Conservation (phyloP, 2,329 filamentous ascomycete genomes). For the Huntiella moniliformis region DNA sequence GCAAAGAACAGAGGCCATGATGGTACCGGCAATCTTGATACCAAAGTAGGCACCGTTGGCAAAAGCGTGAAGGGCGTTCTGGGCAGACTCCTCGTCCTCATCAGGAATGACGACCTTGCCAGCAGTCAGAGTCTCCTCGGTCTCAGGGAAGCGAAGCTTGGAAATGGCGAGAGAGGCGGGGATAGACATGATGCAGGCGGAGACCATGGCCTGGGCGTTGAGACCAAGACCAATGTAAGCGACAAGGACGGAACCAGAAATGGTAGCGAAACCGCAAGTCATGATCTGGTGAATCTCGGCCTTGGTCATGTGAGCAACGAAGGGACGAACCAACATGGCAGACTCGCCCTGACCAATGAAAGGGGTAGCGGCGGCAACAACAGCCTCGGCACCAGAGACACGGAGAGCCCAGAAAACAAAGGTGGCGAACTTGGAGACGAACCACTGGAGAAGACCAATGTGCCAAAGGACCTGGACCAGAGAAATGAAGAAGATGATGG, state of each 20-base stretch:
- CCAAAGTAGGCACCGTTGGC: slow-evolving; percentile 72
- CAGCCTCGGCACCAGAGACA: slow-evolving; percentile 81
- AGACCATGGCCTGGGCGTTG: slow-evolving; percentile 69
- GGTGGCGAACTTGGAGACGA: slow-evolving; percentile 65
- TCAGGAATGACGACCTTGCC: slow-evolving; percentile 67
- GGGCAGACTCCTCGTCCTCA: slow-evolving; percentile 54
- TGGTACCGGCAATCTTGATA: slow-evolving; percentile 73
- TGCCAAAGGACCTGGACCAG: slow-evolving; percentile 79
- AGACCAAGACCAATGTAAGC: slow-evolving; percentile 73
- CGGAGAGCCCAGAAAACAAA: slow-evolving; percentile 85
- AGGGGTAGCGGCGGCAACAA: slow-evolving; percentile 78
- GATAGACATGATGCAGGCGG: slow-evolving; percentile 89
- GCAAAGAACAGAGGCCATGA: slow-evolving; percentile 59
- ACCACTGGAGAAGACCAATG: slow-evolving; percentile 70
- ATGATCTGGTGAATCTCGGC: slow-evolving; percentile 86
- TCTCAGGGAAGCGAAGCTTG: slow-evolving; percentile 78
- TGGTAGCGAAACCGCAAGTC: slow-evolving; percentile 83
- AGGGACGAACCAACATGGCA: slow-evolving; percentile 78
- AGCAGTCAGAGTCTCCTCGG: slow-evolving; percentile 67
- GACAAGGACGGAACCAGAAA: slow-evolving; percentile 71
- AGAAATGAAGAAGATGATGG: slow-evolving; percentile 91
- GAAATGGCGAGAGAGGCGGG: slow-evolving; percentile 77
- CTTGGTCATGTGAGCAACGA: slow-evolving; percentile 66
- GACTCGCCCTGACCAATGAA: slow-evolving; percentile 93
- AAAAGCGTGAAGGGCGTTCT: slow-evolving; percentile 70